These are phyloP conservation scores for Dendrocalamus latiflorus DNA, from an alignment of 202 grass and related monocot genomes.

Conservation along the genomic window DNA sequence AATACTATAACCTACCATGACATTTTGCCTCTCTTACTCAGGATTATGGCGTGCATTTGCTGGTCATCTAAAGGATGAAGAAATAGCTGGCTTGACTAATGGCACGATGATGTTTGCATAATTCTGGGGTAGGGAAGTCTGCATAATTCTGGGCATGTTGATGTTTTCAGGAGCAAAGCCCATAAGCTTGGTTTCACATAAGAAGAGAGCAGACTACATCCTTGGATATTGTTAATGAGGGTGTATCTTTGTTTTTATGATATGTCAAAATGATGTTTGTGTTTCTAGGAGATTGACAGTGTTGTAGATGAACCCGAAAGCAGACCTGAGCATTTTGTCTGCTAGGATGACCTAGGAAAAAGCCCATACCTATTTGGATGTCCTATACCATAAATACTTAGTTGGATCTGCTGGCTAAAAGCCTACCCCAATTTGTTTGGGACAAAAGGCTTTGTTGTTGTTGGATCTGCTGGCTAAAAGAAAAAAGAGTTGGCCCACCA, in stretches of 20 bases:
- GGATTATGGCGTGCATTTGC: not conserved
- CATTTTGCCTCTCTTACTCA: not conserved
- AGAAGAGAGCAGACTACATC: not conserved
- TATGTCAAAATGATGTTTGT: not conserved
- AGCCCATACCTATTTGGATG: not conserved
- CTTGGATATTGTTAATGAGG: not conserved
- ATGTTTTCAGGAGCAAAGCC: not conserved
- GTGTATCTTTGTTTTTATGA: not conserved
- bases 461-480: not conserved
- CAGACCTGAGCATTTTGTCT: not conserved
- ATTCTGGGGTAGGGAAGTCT: not conserved
- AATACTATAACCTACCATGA: not conserved
- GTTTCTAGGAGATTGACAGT: not conserved
- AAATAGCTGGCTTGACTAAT: not conserved
- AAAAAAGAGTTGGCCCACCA: not conserved
- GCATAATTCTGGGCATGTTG: not conserved
- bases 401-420: not conserved
- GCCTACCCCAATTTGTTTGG: no score
- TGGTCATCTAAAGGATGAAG: not conserved
- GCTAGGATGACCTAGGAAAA: not conserved
- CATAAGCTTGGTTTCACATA: not conserved
- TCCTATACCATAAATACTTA: not conserved
- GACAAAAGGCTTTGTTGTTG: no score
- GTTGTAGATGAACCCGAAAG: not conserved
- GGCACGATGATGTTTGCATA: not conserved